phyloP scores from a whole-genome alignment of 208 protist species.

The Herpetomonas tarakana region DNA sequence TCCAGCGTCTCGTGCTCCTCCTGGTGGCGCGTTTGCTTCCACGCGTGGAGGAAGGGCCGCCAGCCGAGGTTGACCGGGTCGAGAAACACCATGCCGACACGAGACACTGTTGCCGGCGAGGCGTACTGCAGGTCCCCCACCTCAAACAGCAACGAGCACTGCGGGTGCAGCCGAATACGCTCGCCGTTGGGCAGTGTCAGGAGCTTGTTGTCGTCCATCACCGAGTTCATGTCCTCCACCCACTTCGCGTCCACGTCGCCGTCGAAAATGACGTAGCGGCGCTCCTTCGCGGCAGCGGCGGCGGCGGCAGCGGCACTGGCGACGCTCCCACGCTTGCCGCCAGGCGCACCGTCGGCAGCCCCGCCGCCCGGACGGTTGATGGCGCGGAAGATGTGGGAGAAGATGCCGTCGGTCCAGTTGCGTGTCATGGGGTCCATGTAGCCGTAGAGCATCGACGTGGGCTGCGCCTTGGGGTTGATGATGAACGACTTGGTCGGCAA shows the following conservation, averaged over 20 bases:
- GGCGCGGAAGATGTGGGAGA: conserved; percentile 98
- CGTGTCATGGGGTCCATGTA: conserved; percentile 97
- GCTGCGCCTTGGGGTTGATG: conserved; percentile 98
- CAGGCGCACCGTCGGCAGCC: conserved; percentile 25
- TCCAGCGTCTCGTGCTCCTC: conserved; percentile 91
- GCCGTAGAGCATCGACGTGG: conserved; percentile 97
- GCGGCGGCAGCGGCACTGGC: conserved; percentile 2
- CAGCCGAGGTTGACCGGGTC: conserved; percentile 98
- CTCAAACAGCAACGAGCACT: conserved; percentile 97
- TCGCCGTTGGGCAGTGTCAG: conserved; percentile 99
- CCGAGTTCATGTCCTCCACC: conserved; percentile 99
- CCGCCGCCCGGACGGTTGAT: conserved; percentile 88
- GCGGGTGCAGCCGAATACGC: conserved; percentile 94
- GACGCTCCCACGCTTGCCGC: conserved; percentile 19
- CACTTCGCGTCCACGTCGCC: conserved; percentile 99
- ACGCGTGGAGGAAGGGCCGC: conserved; percentile 93
- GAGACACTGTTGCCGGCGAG: conserved; percentile 98
- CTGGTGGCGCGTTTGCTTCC: conserved; percentile 81
- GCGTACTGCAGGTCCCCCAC: conserved; percentile 98
- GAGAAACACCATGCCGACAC: conserved; percentile 99
- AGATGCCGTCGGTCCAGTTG: conserved; percentile 99
- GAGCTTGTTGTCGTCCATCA: conserved; percentile 99
- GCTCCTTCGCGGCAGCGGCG: conserved; percentile 72
- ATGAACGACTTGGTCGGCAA: conserved; percentile 93
- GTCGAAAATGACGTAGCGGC: conserved; percentile 98